phyloP scores from a whole-genome alignment of 164 flowering plant species.

The Sedum album region DNA sequence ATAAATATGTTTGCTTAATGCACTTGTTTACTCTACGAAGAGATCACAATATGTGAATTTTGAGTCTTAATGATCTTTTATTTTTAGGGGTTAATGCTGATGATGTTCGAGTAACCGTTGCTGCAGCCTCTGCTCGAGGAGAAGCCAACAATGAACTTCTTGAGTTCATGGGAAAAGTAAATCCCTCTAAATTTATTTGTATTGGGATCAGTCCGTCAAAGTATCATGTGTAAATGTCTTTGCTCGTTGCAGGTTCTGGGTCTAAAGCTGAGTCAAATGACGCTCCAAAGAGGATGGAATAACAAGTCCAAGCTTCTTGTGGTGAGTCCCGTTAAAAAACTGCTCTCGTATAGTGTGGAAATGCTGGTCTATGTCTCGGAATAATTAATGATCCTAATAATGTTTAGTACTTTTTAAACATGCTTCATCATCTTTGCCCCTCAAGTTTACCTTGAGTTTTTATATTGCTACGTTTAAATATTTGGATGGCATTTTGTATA shows the following conservation, averaged over 20 bases:
- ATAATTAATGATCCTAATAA: no score
- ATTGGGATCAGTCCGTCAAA: no score
- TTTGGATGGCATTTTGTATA: neutral
- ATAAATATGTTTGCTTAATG: neutral
- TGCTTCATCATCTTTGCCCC: no score
- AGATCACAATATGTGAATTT: neutral
- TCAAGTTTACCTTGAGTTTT: no score
- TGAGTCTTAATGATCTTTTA: neutral
- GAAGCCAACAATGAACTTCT: constrained; percentile 93
- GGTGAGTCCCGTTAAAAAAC: constrained; percentile 34
- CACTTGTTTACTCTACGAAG: neutral
- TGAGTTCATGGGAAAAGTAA: constrained; percentile 91
- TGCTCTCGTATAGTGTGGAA: neutral
- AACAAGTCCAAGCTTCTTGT: constrained; percentile 97
- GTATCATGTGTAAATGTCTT: neutral
- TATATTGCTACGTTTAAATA: neutral
- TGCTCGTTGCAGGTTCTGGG: constrained; percentile 60
- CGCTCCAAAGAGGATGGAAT: constrained; percentile 99
- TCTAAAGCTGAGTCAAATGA: constrained; percentile 92
- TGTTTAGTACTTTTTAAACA: no score
- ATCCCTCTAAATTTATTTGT: neutral
- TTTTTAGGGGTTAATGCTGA: constrained; percentile 91
- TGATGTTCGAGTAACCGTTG: constrained; percentile 88
- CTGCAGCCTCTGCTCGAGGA: constrained; percentile 96
- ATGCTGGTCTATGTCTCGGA: neutral